phyloP scores from a whole-genome alignment of 1,284 basidiomycete genomes.

The Sporisorium exsertum region DNA sequence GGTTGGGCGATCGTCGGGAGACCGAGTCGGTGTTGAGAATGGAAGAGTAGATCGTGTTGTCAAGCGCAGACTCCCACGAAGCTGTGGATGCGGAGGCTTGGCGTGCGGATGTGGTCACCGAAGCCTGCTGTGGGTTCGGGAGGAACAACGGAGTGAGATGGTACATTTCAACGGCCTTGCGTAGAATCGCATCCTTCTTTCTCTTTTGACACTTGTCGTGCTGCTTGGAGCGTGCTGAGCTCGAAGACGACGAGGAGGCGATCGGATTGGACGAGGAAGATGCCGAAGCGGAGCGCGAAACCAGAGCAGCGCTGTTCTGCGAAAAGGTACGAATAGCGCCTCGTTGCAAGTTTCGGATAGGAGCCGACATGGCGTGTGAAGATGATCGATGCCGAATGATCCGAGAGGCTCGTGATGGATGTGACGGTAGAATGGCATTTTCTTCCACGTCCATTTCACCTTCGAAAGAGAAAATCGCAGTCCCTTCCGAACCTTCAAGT shows the following conservation, averaged over 20 bases:
- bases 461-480: not conserved
- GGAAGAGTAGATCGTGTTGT: constrained; percentile 46
- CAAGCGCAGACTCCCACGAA: constrained; percentile 36
- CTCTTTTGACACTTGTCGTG: constrained; percentile 29
- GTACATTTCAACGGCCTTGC: constrained; percentile 65
- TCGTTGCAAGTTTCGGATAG: constrained; percentile 40
- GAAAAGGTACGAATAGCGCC: constrained; percentile 34
- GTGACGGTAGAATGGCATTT: not conserved
- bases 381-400: not conserved
- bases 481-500: constrained; percentile 2
- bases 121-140: constrained; percentile 42
- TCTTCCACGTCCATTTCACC: not conserved
- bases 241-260: constrained; percentile 31
- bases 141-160: constrained; percentile 64
- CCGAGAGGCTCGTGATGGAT: not conserved
- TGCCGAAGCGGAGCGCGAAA: constrained; percentile 14
- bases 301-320: constrained; percentile 17
- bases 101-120: constrained; percentile 16
- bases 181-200: constrained; percentile 53
- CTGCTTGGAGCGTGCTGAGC: constrained; percentile 16
- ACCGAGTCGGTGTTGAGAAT: constrained; percentile 49
- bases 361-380: constrained; percentile 46
- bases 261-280: constrained; percentile 35
- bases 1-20: constrained; percentile 35
- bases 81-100: constrained; percentile 3